Base-by-base conservation (phyloP, 1,139 yeast species). In the Yamadazyma pseudoaaseri region DNA sequence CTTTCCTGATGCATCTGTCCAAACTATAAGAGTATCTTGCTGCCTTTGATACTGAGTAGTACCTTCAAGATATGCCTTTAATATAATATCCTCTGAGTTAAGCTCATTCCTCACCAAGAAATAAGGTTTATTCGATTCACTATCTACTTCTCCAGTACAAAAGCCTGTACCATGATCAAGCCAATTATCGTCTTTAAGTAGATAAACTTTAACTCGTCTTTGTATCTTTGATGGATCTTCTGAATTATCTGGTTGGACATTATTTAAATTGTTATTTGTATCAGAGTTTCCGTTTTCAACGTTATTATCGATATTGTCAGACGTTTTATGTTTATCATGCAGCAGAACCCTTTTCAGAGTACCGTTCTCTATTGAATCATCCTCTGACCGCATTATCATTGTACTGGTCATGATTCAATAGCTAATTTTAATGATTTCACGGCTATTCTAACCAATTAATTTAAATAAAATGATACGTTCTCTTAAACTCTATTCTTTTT, bases 161-260 rank as follows among this genome's bases (percentile, higher is more conserved):
- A 76, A 84, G 1, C 98, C 98, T 0, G 97, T 89, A 11, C 97
- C 98, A 35, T 85, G 79, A 55, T 90, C 97, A 29, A 81, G 68
- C 98, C 98, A 92, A 49, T 78, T 85, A 38, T 84, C 90, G 24
- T 84, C 83, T 34, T 79, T 81, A 34, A 92, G 65, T 21, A 86
- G 71, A 54, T 92, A 92, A 14, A 92, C 94, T 56, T 90, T 92
- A 34, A 90, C 98, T 44, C 97, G 66, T 54, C 90, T 73, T 5
- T 87, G 85, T 2, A 58, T 48, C 23, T 45, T 45, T n/a, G n/a
- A n/a, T n/a, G n/a, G n/a, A n/a, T n/a, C n/a, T n/a, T n/a, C n/a
- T n/a, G n/a, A n/a, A n/a, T n/a, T n/a, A n/a, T n/a, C n/a, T n/a
- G n/a, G n/a, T n/a, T n/a, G n/a, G n/a, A n/a, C n/a, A n/a, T n/a